Evolutionary conservation across 345 rosid genomes (phyloP).

Genomic region (Melaleuca alternifolia): DNA sequence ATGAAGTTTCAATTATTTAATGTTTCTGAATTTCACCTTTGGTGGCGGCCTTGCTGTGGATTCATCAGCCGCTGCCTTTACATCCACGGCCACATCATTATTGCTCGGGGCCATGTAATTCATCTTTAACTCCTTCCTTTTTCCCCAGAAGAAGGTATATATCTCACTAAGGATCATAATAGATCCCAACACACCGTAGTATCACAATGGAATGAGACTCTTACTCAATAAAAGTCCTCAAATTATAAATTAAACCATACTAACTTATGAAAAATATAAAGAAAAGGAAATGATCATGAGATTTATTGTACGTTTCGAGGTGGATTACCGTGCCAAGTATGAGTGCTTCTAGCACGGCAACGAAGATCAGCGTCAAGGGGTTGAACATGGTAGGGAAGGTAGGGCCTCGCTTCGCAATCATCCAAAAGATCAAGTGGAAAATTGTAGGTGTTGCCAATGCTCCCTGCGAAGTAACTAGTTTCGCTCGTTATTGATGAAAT

Average conservation of each 20-base stretch:
- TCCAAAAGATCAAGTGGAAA: slow-evolving; percentile 19
- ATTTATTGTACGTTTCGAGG: slow-evolving; percentile 17
- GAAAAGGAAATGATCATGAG: not conserved
- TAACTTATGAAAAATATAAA: not conserved
- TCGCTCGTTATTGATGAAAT: too few species aligned
- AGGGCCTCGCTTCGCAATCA: slow-evolving; percentile 23
- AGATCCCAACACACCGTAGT: slow-evolving; percentile 17
- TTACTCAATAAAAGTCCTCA: not conserved
- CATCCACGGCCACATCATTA: too few species aligned
- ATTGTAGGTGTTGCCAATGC: slow-evolving; percentile 26
- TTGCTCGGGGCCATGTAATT: not conserved
- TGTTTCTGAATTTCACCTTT: too few species aligned
- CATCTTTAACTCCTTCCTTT: slow-evolving; percentile 7
- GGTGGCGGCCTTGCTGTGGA: not conserved
- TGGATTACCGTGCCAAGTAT: slow-evolving; percentile 16
- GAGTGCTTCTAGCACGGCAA: slow-evolving; percentile 18
- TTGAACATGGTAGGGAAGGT: slow-evolving; percentile 44
- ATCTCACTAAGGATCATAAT: slow-evolving; percentile 23
- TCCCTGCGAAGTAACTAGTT: slow-evolving; percentile 5
- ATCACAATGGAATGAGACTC: not conserved
- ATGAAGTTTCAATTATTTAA: too few species aligned
- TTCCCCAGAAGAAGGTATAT: slow-evolving; percentile 30
- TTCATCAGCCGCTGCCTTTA: not conserved
- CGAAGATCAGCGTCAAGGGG: slow-evolving; percentile 28
- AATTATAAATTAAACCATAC: not conserved